Conservation (phyloP, 2,329 filamentous ascomycete genomes). For the Conoideocrella luteorostrata region DNA sequence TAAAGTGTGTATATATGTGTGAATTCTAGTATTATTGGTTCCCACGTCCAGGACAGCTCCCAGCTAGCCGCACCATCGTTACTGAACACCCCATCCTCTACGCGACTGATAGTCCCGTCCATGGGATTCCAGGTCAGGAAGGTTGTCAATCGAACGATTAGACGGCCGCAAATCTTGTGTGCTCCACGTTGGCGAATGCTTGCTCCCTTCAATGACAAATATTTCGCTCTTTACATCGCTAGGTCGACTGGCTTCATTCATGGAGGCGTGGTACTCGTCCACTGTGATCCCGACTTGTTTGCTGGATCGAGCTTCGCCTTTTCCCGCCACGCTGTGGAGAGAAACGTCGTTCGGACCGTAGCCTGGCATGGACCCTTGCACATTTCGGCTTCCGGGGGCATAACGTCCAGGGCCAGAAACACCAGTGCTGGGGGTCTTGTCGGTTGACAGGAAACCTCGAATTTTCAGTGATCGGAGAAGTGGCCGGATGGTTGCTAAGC, state of each 20-base stretch:
- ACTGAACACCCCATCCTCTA: conserved; percentile 12
- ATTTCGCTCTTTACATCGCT: conserved; percentile 26
- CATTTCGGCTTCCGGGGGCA: conserved; percentile 20
- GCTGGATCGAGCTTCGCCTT: neutral
- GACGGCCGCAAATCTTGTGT: conserved; percentile 15
- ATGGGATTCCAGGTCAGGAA: conserved; percentile 25
- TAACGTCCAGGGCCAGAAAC: conserved; percentile 20
- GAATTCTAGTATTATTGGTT: neutral
- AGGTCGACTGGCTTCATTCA: neutral
- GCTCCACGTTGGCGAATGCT: conserved; percentile 17
- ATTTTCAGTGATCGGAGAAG: conserved; percentile 43
- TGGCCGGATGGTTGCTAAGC: conserved; percentile 48
- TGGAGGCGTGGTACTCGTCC: conserved; percentile 10
- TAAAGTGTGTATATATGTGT: neutral
- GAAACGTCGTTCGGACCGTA: conserved; percentile 31
- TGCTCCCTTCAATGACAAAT: conserved; percentile 28
- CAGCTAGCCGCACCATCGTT: neutral
- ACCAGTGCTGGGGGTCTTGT: conserved; percentile 25
- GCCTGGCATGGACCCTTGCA: conserved; percentile 20
- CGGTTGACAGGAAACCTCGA: conserved; percentile 38
- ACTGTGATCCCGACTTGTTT: conserved; percentile 14
- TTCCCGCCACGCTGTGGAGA: conserved; percentile 19
- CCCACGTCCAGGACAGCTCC: too few species aligned
- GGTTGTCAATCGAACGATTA: conserved; percentile 20
- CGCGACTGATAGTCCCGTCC: conserved; percentile 15